phyloP scores from a whole-genome alignment of 2,329 filamentous ascomycete species.

The Stenocarpella maydis region DNA sequence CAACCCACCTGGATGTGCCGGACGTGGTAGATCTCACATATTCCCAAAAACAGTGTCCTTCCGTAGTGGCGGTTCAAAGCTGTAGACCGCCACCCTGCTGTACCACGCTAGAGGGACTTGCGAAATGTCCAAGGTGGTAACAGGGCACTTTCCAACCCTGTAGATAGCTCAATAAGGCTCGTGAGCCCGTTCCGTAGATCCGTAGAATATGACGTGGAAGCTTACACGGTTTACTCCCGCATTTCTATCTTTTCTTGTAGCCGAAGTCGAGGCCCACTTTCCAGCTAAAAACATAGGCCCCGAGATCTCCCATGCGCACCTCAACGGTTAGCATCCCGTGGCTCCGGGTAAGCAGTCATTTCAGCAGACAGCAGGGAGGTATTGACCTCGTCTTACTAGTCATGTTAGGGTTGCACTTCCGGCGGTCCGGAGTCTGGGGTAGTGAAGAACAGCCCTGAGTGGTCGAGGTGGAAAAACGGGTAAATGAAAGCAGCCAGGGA shows the following conservation, averaged over 20 bases:
- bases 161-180: neutral
- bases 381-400: constrained; percentile 17
- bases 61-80: neutral
- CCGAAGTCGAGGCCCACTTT: constrained; percentile 9
- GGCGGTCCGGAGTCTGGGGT: constrained; percentile 16
- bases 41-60: neutral
- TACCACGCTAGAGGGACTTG: constrained; percentile 8
- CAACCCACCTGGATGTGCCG: neutral
- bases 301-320: constrained; percentile 15
- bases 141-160: constrained; percentile 14
- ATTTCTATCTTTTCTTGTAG: neutral
- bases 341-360: constrained; percentile 8
- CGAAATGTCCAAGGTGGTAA: constrained; percentile 1
- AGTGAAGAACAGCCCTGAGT: neutral
- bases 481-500: constrained; percentile 1
- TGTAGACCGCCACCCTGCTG: constrained; percentile 11
- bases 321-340: constrained; percentile 22
- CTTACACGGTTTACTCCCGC: constrained; percentile 10
- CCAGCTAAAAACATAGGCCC: neutral
- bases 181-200: constrained; percentile 9
- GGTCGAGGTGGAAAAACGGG: constrained; percentile 5
- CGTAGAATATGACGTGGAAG: constrained; percentile 5
- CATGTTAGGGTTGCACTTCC: constrained; percentile 15
- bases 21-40: constrained; percentile 8
- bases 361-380: neutral